Evolutionary conservation across 148 eudicot species (phyloP), one percentile per base, ranked within the genome.

Genomic region (Vaccinium corymbosum): DNA sequence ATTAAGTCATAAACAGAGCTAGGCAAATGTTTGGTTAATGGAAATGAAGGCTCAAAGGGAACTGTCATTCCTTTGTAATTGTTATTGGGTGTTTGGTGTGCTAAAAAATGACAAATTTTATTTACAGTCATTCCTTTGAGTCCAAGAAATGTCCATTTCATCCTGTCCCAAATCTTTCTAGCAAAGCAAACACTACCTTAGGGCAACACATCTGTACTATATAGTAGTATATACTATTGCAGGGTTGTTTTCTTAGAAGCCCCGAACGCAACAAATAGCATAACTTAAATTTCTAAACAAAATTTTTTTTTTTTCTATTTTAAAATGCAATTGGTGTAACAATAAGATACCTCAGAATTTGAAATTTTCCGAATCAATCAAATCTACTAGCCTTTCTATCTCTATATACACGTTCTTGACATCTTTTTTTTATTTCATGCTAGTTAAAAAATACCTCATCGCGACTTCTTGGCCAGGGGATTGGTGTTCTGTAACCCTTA

Each of bases 381-480:
- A 35, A 2, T 35, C 38, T 35, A 35, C 38, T 35, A 35, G 38
- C 38, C 38, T 35, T 2, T 35, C 38, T 35, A 35, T 35, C 38
- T 35, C 38, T 35, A 35, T 35, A 35, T 35, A 35, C 38, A 35
- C 46, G 46, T 42, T 42, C 46, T 42, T 42, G 46, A 42, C 46
- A 42, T 42, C 7, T 42, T 42, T 42, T 42, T 42, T 42, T 38
- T 38, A 4, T 42, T 42, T 42, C 7, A 5, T 42, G 46, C 32
- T 29, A 59, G 55, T 13, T 14, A 32, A 32, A 19, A 13, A 46
- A 13, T 85, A 97, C 99, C 98, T 97, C 99, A 61, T 93, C 96
- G 0, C 95, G 92, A 84, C 99, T 97, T 83, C 55, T 85, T 0
- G 99, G 99, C 98, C 98, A 94, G 0, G 97, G 93, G 19, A 97